Percentiles rank a stretch among this genome's conserved stretches.
Evolutionary conservation across 345 rosid species (phyloP).

Genomic region (Crucihimalaya himalaica): DNA sequence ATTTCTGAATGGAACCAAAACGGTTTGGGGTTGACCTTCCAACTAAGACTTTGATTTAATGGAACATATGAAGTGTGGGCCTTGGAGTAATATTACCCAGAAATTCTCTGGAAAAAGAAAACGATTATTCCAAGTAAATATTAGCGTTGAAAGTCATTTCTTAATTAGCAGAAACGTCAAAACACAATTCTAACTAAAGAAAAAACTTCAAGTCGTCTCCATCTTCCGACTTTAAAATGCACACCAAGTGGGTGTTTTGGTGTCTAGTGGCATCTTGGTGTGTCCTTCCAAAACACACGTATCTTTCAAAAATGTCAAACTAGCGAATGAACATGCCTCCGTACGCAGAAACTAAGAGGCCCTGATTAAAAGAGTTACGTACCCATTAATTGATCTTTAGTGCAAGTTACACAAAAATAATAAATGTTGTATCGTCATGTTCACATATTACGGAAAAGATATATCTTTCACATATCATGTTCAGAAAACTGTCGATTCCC

Average conservation of each 20-base stretch:
- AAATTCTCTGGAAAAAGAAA: slow-evolving; percentile 21
- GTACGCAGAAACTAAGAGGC: background rate
- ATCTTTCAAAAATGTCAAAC: background rate
- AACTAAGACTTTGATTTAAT: background rate
- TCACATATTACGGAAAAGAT: background rate
- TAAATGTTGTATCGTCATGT: background rate
- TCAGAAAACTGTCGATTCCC: no score
- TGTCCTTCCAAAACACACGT: background rate
- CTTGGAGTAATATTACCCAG: slow-evolving; percentile 6
- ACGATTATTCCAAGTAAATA: slow-evolving; percentile 12
- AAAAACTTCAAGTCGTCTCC: slow-evolving; percentile 9
- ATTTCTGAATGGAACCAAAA: background rate
- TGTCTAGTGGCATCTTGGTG: background rate
- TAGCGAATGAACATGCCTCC: background rate
- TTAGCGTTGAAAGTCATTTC: slow-evolving; percentile 7
- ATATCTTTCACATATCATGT: no score
- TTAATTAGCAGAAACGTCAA: slow-evolving; percentile 2
- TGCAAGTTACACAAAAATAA: background rate
- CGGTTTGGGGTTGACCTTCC: background rate
- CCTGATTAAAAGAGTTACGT: background rate
- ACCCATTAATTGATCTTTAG: background rate
- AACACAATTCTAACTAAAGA: background rate
- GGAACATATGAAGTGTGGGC: background rate
- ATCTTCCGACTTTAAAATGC: slow-evolving; percentile 11
- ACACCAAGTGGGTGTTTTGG: background rate